phyloP scores from a whole-genome alignment of 768 basidiomycete genomes.

The Cyclocybe cylindracea region DNA sequence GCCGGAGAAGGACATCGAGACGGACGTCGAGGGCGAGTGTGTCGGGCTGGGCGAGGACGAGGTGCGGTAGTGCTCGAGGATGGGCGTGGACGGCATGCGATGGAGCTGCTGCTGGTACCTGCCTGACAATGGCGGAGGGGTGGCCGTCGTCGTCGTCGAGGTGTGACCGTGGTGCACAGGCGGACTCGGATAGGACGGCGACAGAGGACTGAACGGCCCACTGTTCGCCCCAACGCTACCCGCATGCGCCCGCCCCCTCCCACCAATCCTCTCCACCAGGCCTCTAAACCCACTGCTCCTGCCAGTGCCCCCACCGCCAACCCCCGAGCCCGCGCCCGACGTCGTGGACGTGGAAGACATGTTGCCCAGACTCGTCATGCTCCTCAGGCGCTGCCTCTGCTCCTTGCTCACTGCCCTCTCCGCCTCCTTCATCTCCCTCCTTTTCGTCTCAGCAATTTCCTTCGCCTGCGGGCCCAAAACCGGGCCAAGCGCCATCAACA shows the following conservation, averaged over 20 bases:
- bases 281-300: slow-evolving; percentile 20
- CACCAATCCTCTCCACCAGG: slow-evolving; percentile 23
- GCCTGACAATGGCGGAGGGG: slow-evolving; percentile 1
- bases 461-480: not conserved
- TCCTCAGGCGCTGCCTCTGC: slow-evolving; percentile 16
- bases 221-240: too few species aligned
- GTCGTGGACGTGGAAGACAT: not conserved
- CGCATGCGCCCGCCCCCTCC: too few species aligned
- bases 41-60: slow-evolving; percentile 1
- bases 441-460: too few species aligned
- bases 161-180: too few species aligned
- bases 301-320: not conserved
- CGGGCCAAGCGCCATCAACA: not conserved
- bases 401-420: too few species aligned
- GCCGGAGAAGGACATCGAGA: not conserved
- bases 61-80: not conserved
- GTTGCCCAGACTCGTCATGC: slow-evolving; percentile 18
- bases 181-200: too few species aligned
- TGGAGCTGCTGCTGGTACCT: slow-evolving; percentile 1
- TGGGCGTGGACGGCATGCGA: not conserved
- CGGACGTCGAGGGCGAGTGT: slow-evolving; percentile 10
- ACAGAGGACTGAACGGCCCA: slow-evolving; percentile 6
- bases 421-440: too few species aligned
- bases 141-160: not conserved
- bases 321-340: not conserved